Percentiles rank a stretch among this genome's conserved stretches.
phyloP scores from a whole-genome alignment of 1,284 basidiomycete species.

The Ceratobasidium sp. region DNA sequence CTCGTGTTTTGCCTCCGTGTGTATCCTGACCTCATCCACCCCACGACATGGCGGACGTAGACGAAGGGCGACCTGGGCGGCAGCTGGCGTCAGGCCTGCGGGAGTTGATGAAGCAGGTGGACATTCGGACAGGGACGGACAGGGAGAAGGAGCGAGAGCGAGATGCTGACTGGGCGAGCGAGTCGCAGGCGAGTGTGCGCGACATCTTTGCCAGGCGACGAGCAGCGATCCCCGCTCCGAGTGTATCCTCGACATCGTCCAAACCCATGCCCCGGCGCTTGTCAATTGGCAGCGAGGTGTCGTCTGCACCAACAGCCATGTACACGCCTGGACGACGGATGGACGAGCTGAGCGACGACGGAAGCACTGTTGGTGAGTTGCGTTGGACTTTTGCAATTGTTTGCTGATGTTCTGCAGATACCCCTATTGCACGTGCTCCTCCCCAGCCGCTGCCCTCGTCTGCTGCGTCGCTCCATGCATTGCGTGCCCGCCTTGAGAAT shows the following conservation, averaged over 20 bases:
- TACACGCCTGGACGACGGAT: not conserved
- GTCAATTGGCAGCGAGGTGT: conserved; percentile 18
- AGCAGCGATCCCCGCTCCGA: not conserved
- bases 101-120: conserved; percentile 25
- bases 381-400: not conserved
- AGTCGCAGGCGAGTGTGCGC: conserved; percentile 10
- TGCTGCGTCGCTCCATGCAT: conserved; percentile 24
- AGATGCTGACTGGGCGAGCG: not conserved
- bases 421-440: conserved; percentile 19
- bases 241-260: conserved; percentile 8
- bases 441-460: conserved; percentile 16
- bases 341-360: conserved; percentile 11
- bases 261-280: not conserved
- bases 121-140: conserved; percentile 25
- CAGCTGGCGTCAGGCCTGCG: conserved; percentile 23
- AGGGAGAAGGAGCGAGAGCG: conserved; percentile 17
- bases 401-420: conserved; percentile 1
- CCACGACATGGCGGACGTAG: conserved; percentile 16
- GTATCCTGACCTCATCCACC: too few relatives aligned
- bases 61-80: conserved; percentile 14
- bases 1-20: too few relatives aligned
- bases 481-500: conserved; percentile 19
- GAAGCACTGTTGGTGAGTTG: conserved; percentile 3
- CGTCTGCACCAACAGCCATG: conserved; percentile 1
- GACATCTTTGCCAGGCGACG: conserved; percentile 24